Conservation (phyloP, 2,329 filamentous ascomycete genomes). For the Fusarium gaditjirri region DNA sequence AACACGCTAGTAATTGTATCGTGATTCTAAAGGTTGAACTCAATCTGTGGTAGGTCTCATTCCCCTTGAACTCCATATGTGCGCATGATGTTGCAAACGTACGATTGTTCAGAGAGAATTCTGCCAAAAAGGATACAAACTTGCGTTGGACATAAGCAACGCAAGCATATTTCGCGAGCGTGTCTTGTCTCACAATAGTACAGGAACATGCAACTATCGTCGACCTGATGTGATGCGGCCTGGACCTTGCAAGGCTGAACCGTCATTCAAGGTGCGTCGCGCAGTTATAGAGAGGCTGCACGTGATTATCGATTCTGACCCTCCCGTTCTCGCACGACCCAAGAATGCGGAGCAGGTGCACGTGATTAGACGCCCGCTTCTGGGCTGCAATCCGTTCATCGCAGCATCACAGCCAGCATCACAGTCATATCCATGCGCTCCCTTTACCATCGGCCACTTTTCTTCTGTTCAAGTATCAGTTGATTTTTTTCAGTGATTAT, state of each 20-base stretch:
- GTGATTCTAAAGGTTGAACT: neutral
- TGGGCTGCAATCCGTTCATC: slow-evolving; percentile 32
- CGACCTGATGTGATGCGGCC: neutral
- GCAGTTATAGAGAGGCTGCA: slow-evolving; percentile 24
- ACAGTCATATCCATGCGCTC: slow-evolving; percentile 33
- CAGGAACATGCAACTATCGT: neutral
- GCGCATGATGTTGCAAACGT: slow-evolving; percentile 6
- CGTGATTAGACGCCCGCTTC: slow-evolving; percentile 40
- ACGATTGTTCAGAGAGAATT: neutral
- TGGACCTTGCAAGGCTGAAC: slow-evolving; percentile 15
- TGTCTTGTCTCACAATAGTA: neutral
- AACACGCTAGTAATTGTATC: neutral
- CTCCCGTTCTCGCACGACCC: slow-evolving; percentile 31
- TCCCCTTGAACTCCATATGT: neutral
- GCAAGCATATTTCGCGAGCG: neutral
- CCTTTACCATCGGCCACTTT: slow-evolving; percentile 51
- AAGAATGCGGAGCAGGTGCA: slow-evolving; percentile 43
- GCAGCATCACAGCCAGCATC: slow-evolving; percentile 40
- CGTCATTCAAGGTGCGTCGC: neutral
- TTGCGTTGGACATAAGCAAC: neutral
- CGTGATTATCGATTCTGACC: slow-evolving; percentile 29
- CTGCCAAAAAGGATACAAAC: neutral
- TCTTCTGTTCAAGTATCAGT: slow-evolving; percentile 54
- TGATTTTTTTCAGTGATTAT: slow-evolving; percentile 51
- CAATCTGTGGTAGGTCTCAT: neutral